Evolutionary conservation across 192 early-diverging fungal species (phyloP).

Genomic region (Backusella morwellensis): DNA sequence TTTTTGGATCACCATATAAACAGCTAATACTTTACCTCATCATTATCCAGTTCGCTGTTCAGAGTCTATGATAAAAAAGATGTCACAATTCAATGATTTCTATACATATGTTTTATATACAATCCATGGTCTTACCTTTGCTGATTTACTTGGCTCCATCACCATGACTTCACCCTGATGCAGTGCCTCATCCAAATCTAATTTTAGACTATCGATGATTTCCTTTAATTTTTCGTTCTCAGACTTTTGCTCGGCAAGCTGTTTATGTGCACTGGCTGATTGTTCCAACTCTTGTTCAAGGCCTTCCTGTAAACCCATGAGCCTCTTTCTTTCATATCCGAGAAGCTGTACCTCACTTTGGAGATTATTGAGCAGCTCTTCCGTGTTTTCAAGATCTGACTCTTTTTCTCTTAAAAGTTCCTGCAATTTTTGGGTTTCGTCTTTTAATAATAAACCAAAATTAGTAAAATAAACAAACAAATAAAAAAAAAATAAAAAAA

Average conservation of each 20-base stretch:
- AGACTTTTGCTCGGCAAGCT: constrained; percentile 37
- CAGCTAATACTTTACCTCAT: neutral
- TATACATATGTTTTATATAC: neutral
- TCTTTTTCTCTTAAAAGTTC: constrained; percentile 37
- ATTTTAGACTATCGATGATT: constrained; percentile 39
- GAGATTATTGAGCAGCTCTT: constrained; percentile 28
- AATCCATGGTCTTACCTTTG: neutral
- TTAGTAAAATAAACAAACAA: neutral
- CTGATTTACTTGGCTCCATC: neutral
- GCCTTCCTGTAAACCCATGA: constrained; percentile 21
- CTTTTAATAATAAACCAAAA: constrained; percentile 8
- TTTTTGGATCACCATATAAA: too few species aligned
- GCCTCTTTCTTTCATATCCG: constrained; percentile 36
- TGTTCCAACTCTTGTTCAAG: constrained; percentile 31
- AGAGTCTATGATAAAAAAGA: constrained; percentile 7
- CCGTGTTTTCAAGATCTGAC: constrained; percentile 28
- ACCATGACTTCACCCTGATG: constrained; percentile 2
- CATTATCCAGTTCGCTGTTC: constrained; percentile 19
- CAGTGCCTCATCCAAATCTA: constrained; percentile 40
- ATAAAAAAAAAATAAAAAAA: neutral
- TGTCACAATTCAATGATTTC: neutral
- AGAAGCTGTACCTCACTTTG: constrained; percentile 28
- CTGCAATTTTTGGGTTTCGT: constrained; percentile 43
- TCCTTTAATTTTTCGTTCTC: constrained; percentile 40
- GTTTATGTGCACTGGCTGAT: constrained; percentile 32